Evolutionary conservation across 768 basidiomycete genomes (phyloP).

Genomic region (Dioszegia aurantiaca): DNA sequence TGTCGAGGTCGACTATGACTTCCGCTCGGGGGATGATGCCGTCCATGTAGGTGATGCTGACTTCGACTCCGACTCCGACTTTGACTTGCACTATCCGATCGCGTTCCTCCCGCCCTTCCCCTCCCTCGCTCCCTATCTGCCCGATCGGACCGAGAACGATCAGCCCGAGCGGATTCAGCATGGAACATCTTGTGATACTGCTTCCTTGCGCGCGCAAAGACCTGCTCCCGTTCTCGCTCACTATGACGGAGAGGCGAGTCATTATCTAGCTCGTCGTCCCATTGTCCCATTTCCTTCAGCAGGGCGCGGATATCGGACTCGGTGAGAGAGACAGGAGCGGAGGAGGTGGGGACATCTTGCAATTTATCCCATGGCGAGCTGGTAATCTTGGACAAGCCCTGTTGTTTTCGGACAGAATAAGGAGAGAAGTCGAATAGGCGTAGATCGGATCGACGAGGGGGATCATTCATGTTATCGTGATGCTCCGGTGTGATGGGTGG

Average conservation of each 20-base stretch:
- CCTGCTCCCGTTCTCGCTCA: conserved; percentile 5
- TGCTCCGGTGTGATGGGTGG: background rate
- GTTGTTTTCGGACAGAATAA: conserved; percentile 19
- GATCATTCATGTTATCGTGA: conserved; percentile 3
- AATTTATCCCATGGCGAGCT: background rate
- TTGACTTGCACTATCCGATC: conserved; percentile 12
- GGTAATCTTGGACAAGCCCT: background rate
- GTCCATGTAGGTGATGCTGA: conserved; percentile 4
- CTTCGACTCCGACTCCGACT: conserved; percentile 14
- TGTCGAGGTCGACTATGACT: conserved; percentile 12
- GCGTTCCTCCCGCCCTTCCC: conserved; percentile 3
- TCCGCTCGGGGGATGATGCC: conserved; percentile 9
- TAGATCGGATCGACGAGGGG: conserved; percentile 25
- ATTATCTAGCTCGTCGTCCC: background rate
- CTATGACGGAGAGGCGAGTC: background rate
- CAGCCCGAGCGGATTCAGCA: conserved; percentile 2
- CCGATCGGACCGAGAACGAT: background rate
- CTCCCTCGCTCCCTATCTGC: conserved; percentile 11
- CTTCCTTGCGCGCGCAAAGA: background rate
- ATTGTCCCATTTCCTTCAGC: background rate
- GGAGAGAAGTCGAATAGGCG: conserved; percentile 43
- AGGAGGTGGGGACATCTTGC: conserved; percentile 11
- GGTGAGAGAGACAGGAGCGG: conserved; percentile 5
- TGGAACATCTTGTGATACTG: conserved; percentile 12
- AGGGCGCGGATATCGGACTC: conserved; percentile 2